Conservation (phyloP, 2,329 filamentous ascomycete genomes). For the Exophiala sp. region DNA sequence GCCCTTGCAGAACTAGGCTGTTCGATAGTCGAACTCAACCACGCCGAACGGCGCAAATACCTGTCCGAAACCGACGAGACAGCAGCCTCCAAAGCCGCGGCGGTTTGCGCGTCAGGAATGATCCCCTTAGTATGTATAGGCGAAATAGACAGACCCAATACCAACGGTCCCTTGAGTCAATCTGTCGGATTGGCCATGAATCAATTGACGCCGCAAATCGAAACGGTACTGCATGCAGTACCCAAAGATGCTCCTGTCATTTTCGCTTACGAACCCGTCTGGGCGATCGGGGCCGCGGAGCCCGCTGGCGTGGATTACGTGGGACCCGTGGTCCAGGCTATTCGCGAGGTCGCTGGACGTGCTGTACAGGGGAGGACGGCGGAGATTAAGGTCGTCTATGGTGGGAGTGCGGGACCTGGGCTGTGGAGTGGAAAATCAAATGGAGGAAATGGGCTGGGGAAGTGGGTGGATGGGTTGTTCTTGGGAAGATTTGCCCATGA, state of each 20-base stretch:
- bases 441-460: slow-evolving; percentile 47
- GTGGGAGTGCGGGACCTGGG: slow-evolving; percentile 75
- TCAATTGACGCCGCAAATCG: slow-evolving; percentile 63
- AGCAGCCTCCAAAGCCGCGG: slow-evolving; percentile 63
- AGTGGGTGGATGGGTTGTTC: slow-evolving; percentile 72
- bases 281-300: slow-evolving; percentile 72
- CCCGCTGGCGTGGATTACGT: slow-evolving; percentile 70
- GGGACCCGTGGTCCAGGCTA: slow-evolving; percentile 59
- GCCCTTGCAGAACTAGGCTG: slow-evolving; percentile 63
- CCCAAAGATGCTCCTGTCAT: slow-evolving; percentile 61
- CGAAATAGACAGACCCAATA: slow-evolving; percentile 52
- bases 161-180: slow-evolving; percentile 17
- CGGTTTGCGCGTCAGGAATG: slow-evolving; percentile 62
- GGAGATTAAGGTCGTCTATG: slow-evolving; percentile 66
- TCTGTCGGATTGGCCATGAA: slow-evolving; percentile 55
- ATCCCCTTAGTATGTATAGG: slow-evolving; percentile 75
- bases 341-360: slow-evolving; percentile 47
- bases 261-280: slow-evolving; percentile 81
- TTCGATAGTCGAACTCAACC: slow-evolving; percentile 69
- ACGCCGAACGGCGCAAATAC: slow-evolving; percentile 67
- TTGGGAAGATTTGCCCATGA: slow-evolving; percentile 77
- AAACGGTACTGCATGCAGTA: slow-evolving; percentile 56
- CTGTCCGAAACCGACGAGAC: slow-evolving; percentile 69
- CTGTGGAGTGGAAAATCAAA: slow-evolving; percentile 51
- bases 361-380: slow-evolving; percentile 45